Percentiles rank a stretch among this genome's conserved stretches.
Conservation (phyloP, 352 stramenopile species). For the Phytophthora pini region DNA sequence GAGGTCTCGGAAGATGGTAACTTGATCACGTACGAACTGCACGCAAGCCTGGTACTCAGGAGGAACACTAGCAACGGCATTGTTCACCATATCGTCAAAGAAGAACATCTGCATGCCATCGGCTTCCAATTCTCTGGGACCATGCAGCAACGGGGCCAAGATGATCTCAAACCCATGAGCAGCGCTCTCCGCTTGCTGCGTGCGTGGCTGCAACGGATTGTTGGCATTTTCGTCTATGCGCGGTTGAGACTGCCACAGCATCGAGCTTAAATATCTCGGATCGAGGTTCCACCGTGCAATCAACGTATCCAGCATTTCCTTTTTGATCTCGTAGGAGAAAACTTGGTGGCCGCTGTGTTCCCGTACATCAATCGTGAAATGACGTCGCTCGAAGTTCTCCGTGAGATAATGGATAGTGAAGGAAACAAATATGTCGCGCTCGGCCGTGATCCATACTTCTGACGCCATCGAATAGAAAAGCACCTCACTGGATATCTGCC, state of each 20-base stretch:
- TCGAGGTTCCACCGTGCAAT: conserved; percentile 57
- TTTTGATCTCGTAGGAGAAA: conserved; percentile 46
- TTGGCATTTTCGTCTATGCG: conserved; percentile 26
- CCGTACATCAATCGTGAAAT: conserved; percentile 56
- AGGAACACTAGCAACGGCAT: conserved; percentile 40
- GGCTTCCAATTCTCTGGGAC: conserved; percentile 36
- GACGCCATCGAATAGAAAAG: conserved; percentile 56
- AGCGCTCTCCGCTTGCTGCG: conserved; percentile 47
- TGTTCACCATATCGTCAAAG: conserved; percentile 55
- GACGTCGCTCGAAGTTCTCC: conserved; percentile 45
- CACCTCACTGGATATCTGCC: conserved; percentile 51
- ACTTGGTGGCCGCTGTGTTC: conserved; percentile 50
- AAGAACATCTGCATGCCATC: conserved; percentile 52
- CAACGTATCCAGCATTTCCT: conserved; percentile 49
- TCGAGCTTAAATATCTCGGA: conserved; percentile 50
- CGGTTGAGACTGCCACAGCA: conserved; percentile 56
- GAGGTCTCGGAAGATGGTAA: conserved; percentile 48
- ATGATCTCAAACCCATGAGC: conserved; percentile 55
- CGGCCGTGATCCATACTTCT: conserved; percentile 54
- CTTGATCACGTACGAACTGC: conserved; percentile 42
- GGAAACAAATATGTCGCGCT: conserved; percentile 54
- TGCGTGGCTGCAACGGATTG: conserved; percentile 28
- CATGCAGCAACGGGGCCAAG: conserved; percentile 48
- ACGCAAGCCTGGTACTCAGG: conserved; percentile 43
- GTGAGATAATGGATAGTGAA: conserved; percentile 59